Base-by-base conservation (phyloP, 345 rosid genomes). In the Iberis pinnata region DNA sequence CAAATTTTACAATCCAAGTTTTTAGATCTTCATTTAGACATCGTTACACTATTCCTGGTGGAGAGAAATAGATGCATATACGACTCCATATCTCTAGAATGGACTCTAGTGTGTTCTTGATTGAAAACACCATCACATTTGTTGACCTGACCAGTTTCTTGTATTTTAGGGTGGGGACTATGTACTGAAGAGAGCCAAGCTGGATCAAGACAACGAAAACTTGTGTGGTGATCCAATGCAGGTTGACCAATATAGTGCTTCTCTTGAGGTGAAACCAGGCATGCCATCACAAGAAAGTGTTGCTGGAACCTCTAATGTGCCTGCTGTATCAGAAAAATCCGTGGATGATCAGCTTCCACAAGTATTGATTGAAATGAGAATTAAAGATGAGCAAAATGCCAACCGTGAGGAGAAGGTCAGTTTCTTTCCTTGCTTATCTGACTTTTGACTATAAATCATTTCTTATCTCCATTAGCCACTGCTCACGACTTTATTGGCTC, bases 121-220 rank as follows among this genome's bases (percentile, higher is more conserved):
- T 35, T 24, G 39, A 53, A 53, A 29, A 36, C 40, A 26, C 11
- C 10, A 25, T 25, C 33, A 15, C 9, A 4, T 63, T 1, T 48
- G 43, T 43, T 66, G 54, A 59, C 58, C 58, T 67, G 31, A 58
- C 26, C n/a, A 18, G 41, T 51, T 60, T 51, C 16, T 64, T 14
- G 12, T 20, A 16, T 41, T 29, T 40, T 45, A 93, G 97, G 88
- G 88, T 55, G 86, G 82, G 22, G 95, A 93, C 65, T 60, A 72
- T 60, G 68, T 80, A 41, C 64, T 67, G 15, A 93, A 84, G 78
- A 89, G 96, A 72, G 77, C 65, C 1, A 92, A 83, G 72, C 66
- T 82, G 18, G 97, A 84, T 70, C 80, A 75, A 77, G 86, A 79
- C 35, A 58, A 45, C 27, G 79, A 70, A 9, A 67, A 14, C 8